Base-by-base conservation (phyloP, 345 rosid species). In the Bretschneidera sinensis region DNA sequence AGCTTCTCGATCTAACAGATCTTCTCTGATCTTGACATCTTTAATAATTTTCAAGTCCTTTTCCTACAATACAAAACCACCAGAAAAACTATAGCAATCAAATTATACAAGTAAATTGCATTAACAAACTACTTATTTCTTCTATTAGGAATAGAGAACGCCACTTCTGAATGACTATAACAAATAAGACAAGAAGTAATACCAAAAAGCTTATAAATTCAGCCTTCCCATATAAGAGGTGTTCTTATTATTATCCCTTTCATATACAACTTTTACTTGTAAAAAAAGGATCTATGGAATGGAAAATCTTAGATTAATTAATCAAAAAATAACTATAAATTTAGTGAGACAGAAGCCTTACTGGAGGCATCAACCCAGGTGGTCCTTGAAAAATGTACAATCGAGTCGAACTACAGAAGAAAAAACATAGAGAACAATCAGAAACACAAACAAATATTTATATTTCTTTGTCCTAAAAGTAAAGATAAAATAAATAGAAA, bases 371-470 rank as follows among this genome's bases (percentile, higher is more conserved):
- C 76, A 94, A 78, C 57, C 85, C 88, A 1, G 79, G 43, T 21
- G 99, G 99, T 68, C 96, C 97, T 82, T 90, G 99, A 71, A 94
- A 83, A 70, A 90, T 77, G 81, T 90, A 94, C 65, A 94, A 68
- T 4, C 92, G 92, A 54, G 88, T 69, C 57, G 96, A 94, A 59
- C 69, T 65, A 43, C 63, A 68, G 34, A 47, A 45, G 20, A 67
- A 53, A 50, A 33, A 34, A 54, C n/a, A n/a, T 17, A 65, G n/a
- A 57, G 21, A 53, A 13, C 31, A 16, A 51, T 18, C 45, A 57
- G 51, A 52, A n/a, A 49, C 24, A 22, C 13, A 5, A n/a, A n/a
- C n/a, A n/a, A n/a, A n/a, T n/a, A n/a, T n/a, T n/a, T 9, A 49
- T 49, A 10, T 49, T 21, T 9, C 21, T 21, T 5, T 19, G 17